Percentiles rank a stretch among this genome's conserved stretches.
Conservation (phyloP, 2,329 filamentous ascomycete species). For the Trichoderma sp. region DNA sequence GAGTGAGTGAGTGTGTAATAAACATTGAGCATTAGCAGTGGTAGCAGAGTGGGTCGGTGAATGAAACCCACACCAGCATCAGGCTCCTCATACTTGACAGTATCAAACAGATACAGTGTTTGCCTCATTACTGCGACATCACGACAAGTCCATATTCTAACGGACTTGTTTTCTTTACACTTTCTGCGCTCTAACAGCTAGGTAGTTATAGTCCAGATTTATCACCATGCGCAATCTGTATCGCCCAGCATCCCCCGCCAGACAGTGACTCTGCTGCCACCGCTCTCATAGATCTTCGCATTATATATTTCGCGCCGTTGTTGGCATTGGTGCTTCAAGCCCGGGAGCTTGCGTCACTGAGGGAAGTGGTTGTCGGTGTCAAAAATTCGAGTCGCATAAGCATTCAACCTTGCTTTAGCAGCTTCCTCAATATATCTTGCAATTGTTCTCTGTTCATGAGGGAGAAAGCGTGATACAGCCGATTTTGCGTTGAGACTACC, state of each 20-base stretch:
- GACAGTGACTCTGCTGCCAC: not conserved
- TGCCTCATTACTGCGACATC: not conserved
- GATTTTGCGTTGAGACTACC: not conserved
- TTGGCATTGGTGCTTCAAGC: not conserved
- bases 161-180: not conserved
- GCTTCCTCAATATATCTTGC: not conserved
- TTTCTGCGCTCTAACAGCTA: not conserved
- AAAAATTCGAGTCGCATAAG: not conserved
- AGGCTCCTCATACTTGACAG: not conserved
- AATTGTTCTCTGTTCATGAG: not conserved
- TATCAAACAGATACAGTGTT: not conserved
- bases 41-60: not conserved
- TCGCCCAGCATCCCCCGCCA: not conserved
- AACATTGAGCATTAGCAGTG: not conserved
- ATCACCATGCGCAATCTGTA: not conserved
- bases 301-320: not conserved
- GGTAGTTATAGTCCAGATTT: not conserved
- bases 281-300: not conserved
- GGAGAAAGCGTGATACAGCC: not conserved
- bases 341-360: not conserved
- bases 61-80: not conserved
- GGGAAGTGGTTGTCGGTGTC: not conserved
- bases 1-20: slow-evolving; percentile 38
- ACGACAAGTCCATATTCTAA: not conserved
- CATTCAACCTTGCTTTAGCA: not conserved